Percentiles rank a stretch among this genome's conserved stretches.
Conservation (phyloP, 2,329 filamentous ascomycete species). For the Apiospora sp. region DNA sequence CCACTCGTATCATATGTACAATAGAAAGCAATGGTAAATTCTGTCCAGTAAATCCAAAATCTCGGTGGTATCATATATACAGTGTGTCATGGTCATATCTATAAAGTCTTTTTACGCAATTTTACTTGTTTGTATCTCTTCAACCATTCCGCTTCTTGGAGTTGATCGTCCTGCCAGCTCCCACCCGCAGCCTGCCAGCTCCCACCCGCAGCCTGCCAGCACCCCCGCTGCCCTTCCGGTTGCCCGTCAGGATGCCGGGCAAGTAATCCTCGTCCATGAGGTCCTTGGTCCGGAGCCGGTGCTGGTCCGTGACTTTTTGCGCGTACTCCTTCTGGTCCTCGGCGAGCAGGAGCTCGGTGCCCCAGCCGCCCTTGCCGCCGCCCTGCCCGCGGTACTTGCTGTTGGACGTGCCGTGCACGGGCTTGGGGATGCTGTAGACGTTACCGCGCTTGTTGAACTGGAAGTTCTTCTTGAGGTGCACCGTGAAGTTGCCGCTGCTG, state of each 20-base stretch:
- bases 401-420: constrained; percentile 80
- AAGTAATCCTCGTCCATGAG: constrained; percentile 96
- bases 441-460: constrained; percentile 96
- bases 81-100: constrained; percentile 14
- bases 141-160: constrained; percentile 68
- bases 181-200: constrained; percentile 79
- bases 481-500: constrained; percentile 77
- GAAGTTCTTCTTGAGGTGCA: constrained; percentile 94
- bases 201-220: constrained; percentile 80
- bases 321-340: constrained; percentile 97
- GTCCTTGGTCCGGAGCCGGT: constrained; percentile 75
- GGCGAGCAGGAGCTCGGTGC: constrained; percentile 80
- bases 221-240: constrained; percentile 64
- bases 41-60: background rate
- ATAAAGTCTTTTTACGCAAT: background rate
- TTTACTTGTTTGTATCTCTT: background rate
- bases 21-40: background rate
- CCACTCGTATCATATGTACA: background rate
- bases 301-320: constrained; percentile 68
- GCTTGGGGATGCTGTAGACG: constrained; percentile 91
- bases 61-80: constrained; percentile 22
- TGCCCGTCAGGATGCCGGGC: constrained; percentile 83
- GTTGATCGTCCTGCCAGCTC: constrained; percentile 88
- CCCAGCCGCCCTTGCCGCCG: constrained; percentile 89
- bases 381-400: constrained; percentile 72